Evolutionary conservation across 2,329 filamentous ascomycete genomes (phyloP).

Genomic region (Cephalotrichum gorgonifer): DNA sequence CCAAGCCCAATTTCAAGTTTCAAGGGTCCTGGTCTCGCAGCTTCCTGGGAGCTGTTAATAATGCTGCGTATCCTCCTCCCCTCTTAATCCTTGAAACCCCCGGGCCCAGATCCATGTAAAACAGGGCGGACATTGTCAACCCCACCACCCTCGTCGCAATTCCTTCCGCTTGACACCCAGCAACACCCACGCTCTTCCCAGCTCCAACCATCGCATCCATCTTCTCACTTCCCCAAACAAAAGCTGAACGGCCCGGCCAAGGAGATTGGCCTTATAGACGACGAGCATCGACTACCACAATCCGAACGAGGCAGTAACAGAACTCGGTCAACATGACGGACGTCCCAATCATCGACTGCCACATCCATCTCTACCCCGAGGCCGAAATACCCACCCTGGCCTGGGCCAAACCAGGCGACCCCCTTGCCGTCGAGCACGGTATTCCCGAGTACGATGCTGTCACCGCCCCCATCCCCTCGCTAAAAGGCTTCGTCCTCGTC

Average conservation of each 20-base stretch:
- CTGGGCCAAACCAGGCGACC: slow-evolving; percentile 54
- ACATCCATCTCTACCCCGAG: slow-evolving; percentile 78
- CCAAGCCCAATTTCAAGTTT: neutral
- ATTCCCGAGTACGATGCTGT: slow-evolving; percentile 50
- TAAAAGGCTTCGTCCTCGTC: slow-evolving; percentile 69
- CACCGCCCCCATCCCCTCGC: slow-evolving; percentile 26
- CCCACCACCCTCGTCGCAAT: neutral
- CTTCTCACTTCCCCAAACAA: too few relatives aligned
- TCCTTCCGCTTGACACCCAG: neutral
- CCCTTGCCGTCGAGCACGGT: slow-evolving; percentile 55
- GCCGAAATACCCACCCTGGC: slow-evolving; percentile 55
- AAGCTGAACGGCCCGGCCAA: too few relatives aligned
- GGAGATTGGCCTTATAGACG: too few relatives aligned
- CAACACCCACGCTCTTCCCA: neutral
- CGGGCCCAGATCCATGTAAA: neutral
- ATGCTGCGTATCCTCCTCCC: neutral
- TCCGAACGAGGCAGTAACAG: neutral
- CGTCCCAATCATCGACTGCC: slow-evolving; percentile 70
- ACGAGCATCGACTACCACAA: neutral
- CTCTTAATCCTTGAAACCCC: neutral
- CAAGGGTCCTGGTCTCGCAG: neutral
- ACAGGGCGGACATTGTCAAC: neutral
- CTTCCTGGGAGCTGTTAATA: neutral
- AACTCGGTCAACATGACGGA: slow-evolving; percentile 20
- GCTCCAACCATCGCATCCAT: too few relatives aligned